These are phyloP conservation scores for Trametes sp. DNA, from an alignment of 1,284 basidiomycete species.

Conservation along the genomic window DNA sequence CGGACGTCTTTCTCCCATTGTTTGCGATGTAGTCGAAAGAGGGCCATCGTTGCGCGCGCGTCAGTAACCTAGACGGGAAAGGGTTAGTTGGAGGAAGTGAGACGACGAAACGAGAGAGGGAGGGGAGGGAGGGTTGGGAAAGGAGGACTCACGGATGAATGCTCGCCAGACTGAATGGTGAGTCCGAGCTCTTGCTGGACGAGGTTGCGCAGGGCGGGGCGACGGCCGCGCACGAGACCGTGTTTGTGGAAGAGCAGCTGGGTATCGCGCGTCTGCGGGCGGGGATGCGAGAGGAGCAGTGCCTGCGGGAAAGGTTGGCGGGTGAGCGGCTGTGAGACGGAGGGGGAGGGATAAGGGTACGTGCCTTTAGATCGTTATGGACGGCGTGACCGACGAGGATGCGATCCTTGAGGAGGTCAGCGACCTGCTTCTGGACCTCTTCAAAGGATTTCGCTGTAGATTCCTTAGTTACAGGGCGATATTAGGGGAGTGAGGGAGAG, in stretches of 20 bases:
- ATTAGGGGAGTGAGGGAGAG: not conserved
- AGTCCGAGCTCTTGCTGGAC: slow-evolving; percentile 85
- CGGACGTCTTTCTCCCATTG: slow-evolving; percentile 75
- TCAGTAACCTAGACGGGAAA: slow-evolving; percentile 76
- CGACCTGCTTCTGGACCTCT: slow-evolving; percentile 83
- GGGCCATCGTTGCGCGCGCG: slow-evolving; percentile 94
- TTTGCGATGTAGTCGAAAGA: slow-evolving; percentile 88
- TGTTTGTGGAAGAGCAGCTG: slow-evolving; percentile 66
- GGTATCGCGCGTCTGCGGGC: slow-evolving; percentile 84
- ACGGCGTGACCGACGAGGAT: slow-evolving; percentile 96
- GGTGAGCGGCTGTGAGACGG: not conserved
- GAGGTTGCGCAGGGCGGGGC: slow-evolving; percentile 84
- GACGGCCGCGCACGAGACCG: slow-evolving; percentile 68
- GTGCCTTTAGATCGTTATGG: slow-evolving; percentile 88
- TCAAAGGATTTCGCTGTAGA: slow-evolving; percentile 78
- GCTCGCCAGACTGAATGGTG: slow-evolving; percentile 88
- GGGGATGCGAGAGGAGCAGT: slow-evolving; percentile 90
- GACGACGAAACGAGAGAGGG: not conserved
- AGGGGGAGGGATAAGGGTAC: slow-evolving; percentile 21
- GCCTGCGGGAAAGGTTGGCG: slow-evolving; percentile 55
- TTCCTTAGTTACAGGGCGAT: not conserved
- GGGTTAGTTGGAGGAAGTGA: not conserved
- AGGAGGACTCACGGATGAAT: slow-evolving; percentile 75
- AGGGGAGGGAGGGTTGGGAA: not conserved
- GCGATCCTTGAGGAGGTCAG: slow-evolving; percentile 80